These are phyloP conservation scores for Metschnikowia anglica DNA, from an alignment of 805 yeast genomes.

Conservation along the genomic window DNA sequence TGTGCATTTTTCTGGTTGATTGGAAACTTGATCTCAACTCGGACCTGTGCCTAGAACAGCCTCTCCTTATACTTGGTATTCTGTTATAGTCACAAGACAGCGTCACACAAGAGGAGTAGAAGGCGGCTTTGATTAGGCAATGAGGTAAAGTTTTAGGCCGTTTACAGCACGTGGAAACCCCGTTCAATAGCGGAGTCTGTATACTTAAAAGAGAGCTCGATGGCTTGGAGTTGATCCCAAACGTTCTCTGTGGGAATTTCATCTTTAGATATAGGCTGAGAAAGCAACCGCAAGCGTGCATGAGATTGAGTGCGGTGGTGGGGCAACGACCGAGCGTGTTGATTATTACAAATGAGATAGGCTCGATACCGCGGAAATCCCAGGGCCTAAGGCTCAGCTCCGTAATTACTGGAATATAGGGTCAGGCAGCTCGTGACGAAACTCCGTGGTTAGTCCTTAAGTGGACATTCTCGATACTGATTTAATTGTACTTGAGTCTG, in stretches of 20 bases:
- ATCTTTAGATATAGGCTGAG: slow-evolving; percentile 3
- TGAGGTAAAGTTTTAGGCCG: neutral
- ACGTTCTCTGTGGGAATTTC: neutral
- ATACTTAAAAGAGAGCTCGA: neutral
- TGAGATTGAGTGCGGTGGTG: slow-evolving; percentile 7
- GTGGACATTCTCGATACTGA: no score
- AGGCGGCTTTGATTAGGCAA: neutral
- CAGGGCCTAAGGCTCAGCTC: neutral
- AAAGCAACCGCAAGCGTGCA: slow-evolving; percentile 12
- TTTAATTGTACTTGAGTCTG: no score
- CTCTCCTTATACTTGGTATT: neutral
- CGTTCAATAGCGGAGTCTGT: neutral
- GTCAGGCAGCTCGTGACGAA: no score
- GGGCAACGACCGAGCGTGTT: neutral
- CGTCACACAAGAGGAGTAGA: neutral
- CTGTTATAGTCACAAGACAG: slow-evolving; percentile 4
- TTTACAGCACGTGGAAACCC: neutral
- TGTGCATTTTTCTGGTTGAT: slow-evolving; percentile 60
- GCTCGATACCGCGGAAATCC: slow-evolving; percentile 5
- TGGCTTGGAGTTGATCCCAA: neutral
- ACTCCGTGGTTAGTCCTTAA: no score
- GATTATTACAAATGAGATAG: neutral
- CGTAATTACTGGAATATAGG: no score
- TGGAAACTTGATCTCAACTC: neutral
- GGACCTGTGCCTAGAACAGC: neutral